Base-by-base conservation (phyloP, 139 green algal species). In the Picochlorum sp. region DNA sequence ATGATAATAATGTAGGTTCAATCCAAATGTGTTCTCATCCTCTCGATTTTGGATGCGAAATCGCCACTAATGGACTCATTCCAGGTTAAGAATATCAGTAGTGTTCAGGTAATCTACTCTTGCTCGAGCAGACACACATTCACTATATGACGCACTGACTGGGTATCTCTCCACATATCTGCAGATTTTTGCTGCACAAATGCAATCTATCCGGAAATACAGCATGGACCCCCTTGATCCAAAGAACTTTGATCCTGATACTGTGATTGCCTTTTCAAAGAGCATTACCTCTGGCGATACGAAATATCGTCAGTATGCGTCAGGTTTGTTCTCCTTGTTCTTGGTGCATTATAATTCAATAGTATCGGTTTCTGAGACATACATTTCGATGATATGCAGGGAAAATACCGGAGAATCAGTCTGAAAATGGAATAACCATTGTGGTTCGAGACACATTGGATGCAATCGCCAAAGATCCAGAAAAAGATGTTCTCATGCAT, bases 401-500 rank as follows among this genome's bases (percentile, higher is more conserved):
- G 7, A 23, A 50, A 14, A 60, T 37, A 34, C 66, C 66, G 13
- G 47, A 45, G 10, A 66, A 70, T 50, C 60, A 59, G 9, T 51
- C 34, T 6, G 71, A 74, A 34, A 65, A 69, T 50, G 71, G 71
- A 8, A 60, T 78, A 50, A 61, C 66, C 18, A 49, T 74, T 50
- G 62, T 78, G 11, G 23, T 54, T 24, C 51, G 69, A 47, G 57
- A 63, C 60, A 71, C 70, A 14, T 47, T 78, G 10, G 60, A 73
- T 47, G 44, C 5, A n/a, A 73, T 78, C 16, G 71, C 71, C 38
- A 61, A 64, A 61, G 66, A 73, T 50, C 30, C 60, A 54, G 65
- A 21, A 16, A 73, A 78, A 61, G 71, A 78, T 24, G 71, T 78
- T 28, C 52, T 90, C 7, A 66, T 90, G 34, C 72, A 86, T 66